These are phyloP conservation scores for Vitis hybrid DNA, from an alignment of 177 flowering plant genomes.

Conservation along the genomic window DNA sequence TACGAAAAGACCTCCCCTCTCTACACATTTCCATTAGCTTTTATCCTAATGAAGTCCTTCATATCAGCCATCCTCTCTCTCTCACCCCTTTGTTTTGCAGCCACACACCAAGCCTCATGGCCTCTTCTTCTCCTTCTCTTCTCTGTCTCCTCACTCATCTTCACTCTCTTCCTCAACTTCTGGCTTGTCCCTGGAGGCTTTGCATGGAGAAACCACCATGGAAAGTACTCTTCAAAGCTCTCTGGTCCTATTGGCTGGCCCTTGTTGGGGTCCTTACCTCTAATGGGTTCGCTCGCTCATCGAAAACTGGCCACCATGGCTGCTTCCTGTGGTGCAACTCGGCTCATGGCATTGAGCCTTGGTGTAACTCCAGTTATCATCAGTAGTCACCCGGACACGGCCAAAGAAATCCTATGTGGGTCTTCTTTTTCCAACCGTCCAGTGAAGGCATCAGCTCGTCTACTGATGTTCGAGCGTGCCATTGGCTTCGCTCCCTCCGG, in stretches of 20 bases:
- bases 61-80: slow-evolving; percentile 26
- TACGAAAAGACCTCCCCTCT: slow-evolving; percentile 17
- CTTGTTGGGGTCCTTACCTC: slow-evolving; percentile 52
- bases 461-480: slow-evolving; percentile 82
- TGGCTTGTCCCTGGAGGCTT: slow-evolving; percentile 71
- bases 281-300: slow-evolving; percentile 65
- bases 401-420: slow-evolving; percentile 64
- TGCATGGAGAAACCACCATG: slow-evolving; percentile 59
- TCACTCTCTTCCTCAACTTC: slow-evolving; percentile 28
- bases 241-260: slow-evolving; percentile 74
- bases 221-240: slow-evolving; percentile 15
- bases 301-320: slow-evolving; percentile 58
- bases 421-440: slow-evolving; percentile 77
- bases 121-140: slow-evolving; percentile 17
- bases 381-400: slow-evolving; percentile 80
- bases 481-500: slow-evolving; percentile 88
- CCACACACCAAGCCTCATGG: slow-evolving; percentile 22
- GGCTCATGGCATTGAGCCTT: slow-evolving; percentile 75
- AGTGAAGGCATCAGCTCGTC: slow-evolving; percentile 54
- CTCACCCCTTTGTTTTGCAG: slow-evolving; percentile 25
- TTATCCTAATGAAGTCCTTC: slow-evolving; percentile 16
- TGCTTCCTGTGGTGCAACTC: slow-evolving; percentile 30
- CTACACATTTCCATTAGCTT: slow-evolving; percentile 18
- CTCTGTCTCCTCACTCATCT: slow-evolving; percentile 24
- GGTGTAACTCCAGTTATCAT: slow-evolving; percentile 63